Evolutionary conservation across 1,284 basidiomycete species (phyloP), one percentile per base, ranked within the genome.

Genomic region (Ceratorhiza oryzae-sativae): DNA sequence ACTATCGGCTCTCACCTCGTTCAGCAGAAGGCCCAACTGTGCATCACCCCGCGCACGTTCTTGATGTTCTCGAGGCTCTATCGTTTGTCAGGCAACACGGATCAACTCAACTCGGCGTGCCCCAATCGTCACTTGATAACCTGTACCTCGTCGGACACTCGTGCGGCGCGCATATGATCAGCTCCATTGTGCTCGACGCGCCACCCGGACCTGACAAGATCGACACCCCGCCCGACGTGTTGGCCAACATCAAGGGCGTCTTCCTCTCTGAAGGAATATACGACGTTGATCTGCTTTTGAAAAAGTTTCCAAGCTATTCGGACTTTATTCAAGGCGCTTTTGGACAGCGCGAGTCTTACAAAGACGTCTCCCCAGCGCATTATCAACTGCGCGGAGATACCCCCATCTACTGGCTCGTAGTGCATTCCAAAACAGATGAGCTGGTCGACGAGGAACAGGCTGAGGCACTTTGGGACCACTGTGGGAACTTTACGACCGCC

Each of bases 161-260:
- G 79, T 92, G 90, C 79, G 83, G 87, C 73, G 90, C 92, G 2
- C 92, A 93, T 79, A 93, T 93, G 83, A 80, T 93, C n/a, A 79
- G 86, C 41, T 86, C 87, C 63, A 85, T 93, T 39, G 84, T 91
- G 77, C 82, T 93, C 73, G 6, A 71, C 77, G 0, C 48, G 30
- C 45, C 49, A n/a, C 63, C 59, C 36, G 56, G 48, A 15, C 56
- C 74, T 77, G 30, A 81, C 81, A 59, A 27, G 13, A 81, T 89
- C 32, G 77, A 78, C 10, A 89, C 90, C 0, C 79, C 86, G 6
- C 74, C 80, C 3, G 70, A 76, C 2, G 79, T 93, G 10, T 78
- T 88, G 45, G 74, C 76, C 46, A 81, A 85, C 4, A 84, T 87
- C 13, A 82, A 82, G 61, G 89, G 82, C 8, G 80, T 92, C 67